A percentile compares a stretch with the other conserved stretches of the same genome.
phyloP scores from a whole-genome alignment of 495 filamentous ascomycete genomes.

The Lineolata rhizophorae region DNA sequence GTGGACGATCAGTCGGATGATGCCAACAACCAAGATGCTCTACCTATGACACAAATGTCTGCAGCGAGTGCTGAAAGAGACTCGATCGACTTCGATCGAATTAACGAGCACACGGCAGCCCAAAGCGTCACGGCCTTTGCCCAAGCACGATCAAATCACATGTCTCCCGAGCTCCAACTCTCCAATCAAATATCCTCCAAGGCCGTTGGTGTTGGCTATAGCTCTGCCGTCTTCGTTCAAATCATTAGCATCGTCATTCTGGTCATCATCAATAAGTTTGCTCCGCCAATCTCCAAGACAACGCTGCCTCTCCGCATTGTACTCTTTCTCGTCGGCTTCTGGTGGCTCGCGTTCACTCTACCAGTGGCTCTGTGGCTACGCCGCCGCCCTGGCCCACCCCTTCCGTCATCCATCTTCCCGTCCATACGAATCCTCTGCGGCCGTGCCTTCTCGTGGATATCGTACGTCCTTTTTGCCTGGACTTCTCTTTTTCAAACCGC shows the following conservation, averaged over 20 bases:
- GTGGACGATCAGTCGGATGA: background rate
- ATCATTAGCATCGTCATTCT: constrained; percentile 46
- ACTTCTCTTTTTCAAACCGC: constrained; percentile 60
- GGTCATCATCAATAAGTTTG: constrained; percentile 9
- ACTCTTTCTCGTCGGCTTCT: constrained; percentile 56
- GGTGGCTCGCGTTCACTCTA: constrained; percentile 80
- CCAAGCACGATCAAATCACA: constrained; percentile 9
- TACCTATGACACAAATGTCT: constrained; percentile 6
- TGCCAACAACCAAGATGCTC: constrained; percentile 9
- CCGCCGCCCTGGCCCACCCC: constrained; percentile 61
- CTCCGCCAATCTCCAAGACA: constrained; percentile 3
- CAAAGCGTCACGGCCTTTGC: constrained; percentile 4
- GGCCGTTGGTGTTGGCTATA: constrained; percentile 81
- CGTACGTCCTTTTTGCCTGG: constrained; percentile 68
- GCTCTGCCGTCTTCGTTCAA: constrained; percentile 61
- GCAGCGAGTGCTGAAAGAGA: background rate
- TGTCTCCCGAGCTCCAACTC: constrained; percentile 44
- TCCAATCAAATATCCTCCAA: constrained; percentile 73
- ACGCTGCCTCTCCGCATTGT: constrained; percentile 32
- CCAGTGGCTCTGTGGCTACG: constrained; percentile 75
- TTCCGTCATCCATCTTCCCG: constrained; percentile 19
- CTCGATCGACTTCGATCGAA: background rate
- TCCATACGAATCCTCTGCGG: too few relatives aligned
- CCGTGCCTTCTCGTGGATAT: too few relatives aligned
- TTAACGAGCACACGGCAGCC: background rate